Conservation (phyloP, 768 basidiomycete species). For the Tylopilus sp. region DNA sequence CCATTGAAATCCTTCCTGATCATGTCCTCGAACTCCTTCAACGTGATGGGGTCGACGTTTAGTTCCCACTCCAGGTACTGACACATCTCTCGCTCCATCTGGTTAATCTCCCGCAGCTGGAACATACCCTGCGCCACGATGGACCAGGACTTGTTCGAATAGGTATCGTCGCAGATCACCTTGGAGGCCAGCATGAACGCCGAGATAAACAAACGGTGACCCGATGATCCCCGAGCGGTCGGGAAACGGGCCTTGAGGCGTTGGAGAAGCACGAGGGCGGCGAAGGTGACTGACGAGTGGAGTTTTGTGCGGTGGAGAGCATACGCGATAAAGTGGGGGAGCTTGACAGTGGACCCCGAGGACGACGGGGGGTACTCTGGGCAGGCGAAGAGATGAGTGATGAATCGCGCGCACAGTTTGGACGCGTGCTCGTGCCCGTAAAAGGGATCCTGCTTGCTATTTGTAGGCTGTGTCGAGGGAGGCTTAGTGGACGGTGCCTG, state of each 20-base stretch:
- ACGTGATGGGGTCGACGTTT: constrained; percentile 62
- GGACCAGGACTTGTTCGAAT: constrained; percentile 90
- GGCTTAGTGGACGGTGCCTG: constrained; percentile 29
- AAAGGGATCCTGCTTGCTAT: constrained; percentile 25
- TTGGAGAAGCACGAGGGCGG: constrained; percentile 47
- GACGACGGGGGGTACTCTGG: constrained; percentile 68
- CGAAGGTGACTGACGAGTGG: constrained; percentile 46
- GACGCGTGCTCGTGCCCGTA: constrained; percentile 72
- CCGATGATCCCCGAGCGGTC: constrained; percentile 71
- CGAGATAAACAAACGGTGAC: constrained; percentile 67
- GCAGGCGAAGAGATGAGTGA: constrained; percentile 82
- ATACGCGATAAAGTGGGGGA: constrained; percentile 66
- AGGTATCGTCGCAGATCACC: constrained; percentile 92
- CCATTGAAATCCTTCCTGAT: constrained; percentile 60
- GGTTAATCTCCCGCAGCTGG: constrained; percentile 68
- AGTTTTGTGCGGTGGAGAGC: constrained; percentile 65
- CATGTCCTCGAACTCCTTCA: constrained; percentile 58
- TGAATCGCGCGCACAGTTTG: constrained; percentile 70
- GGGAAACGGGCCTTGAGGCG: constrained; percentile 71
- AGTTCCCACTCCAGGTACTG: constrained; percentile 92
- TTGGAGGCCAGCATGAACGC: constrained; percentile 73
- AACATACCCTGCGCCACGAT: constrained; percentile 91
- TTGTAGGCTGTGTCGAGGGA: constrained; percentile 28
- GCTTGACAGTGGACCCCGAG: constrained; percentile 28
- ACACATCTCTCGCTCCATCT: constrained; percentile 81